phyloP scores from a whole-genome alignment of 2,329 filamentous ascomycete genomes.

The Pleomassaria siparia region DNA sequence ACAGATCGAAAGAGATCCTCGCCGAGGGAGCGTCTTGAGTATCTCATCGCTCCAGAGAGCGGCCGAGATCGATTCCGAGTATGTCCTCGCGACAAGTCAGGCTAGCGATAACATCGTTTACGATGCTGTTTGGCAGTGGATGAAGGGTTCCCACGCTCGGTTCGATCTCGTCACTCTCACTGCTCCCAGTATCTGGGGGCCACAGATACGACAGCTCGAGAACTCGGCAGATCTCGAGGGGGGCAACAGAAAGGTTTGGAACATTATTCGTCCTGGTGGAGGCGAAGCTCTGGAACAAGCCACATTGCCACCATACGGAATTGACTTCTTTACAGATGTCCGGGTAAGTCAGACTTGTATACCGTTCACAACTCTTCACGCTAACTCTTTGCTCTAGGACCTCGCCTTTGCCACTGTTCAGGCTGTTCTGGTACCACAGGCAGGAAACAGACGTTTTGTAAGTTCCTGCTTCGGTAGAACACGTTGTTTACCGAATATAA shows the following conservation, averaged over 20 bases:
- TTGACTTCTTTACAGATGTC: conserved; percentile 29
- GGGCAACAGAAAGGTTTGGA: conserved; percentile 29
- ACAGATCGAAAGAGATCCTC: conserved; percentile 11
- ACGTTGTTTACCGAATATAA: background rate
- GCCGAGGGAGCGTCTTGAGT: conserved; percentile 5
- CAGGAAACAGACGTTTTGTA: conserved; percentile 26
- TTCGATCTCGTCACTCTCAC: conserved; percentile 30
- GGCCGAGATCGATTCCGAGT: conserved; percentile 22
- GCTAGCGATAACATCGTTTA: conserved; percentile 29
- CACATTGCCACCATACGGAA: conserved; percentile 24
- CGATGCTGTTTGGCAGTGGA: conserved; percentile 24
- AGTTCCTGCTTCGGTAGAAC: background rate
- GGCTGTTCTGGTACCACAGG: conserved; percentile 22
- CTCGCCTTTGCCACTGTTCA: conserved; percentile 28
- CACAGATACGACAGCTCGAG: conserved; percentile 20
- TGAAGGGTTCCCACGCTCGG: conserved; percentile 14
- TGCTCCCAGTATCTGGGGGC: conserved; percentile 29
- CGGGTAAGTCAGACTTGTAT: conserved; percentile 23
- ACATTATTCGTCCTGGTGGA: conserved; percentile 18
- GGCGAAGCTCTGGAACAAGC: conserved; percentile 17
- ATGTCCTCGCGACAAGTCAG: conserved; percentile 27
- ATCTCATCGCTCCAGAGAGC: conserved; percentile 9
- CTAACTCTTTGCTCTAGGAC: conserved; percentile 24
- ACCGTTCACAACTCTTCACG: background rate
- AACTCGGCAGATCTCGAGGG: conserved; percentile 29